A percentile compares a stretch with the other conserved stretches of the same genome.
phyloP scores from a whole-genome alignment of 1,284 basidiomycete genomes.

The Malassezia nana region DNA sequence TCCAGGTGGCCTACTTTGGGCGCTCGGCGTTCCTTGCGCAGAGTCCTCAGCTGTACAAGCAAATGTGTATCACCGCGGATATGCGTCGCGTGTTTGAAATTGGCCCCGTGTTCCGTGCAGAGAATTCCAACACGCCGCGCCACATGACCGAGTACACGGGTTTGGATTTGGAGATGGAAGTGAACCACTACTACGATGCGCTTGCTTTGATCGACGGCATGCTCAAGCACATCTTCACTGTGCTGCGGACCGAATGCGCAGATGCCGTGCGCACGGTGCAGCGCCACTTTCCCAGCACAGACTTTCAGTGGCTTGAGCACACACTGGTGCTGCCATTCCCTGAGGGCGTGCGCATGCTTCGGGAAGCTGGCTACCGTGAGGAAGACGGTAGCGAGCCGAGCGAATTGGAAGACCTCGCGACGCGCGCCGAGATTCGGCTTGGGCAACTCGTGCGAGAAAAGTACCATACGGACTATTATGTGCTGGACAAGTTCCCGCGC shows the following conservation, averaged over 20 bases:
- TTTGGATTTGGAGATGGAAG: conserved; percentile 43
- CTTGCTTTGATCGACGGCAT: conserved; percentile 37
- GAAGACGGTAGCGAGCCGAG: conserved; percentile 35
- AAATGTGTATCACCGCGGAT: conserved; percentile 43
- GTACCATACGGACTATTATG: conserved; percentile 70
- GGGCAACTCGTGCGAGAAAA: conserved; percentile 79
- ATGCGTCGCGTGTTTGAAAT: conserved; percentile 43
- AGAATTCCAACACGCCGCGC: conserved; percentile 43
- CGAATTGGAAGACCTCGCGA: conserved; percentile 49
- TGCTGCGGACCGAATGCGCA: conserved; percentile 24
- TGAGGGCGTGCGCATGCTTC: conserved; percentile 68
- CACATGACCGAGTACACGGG: conserved; percentile 46
- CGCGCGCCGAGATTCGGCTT: conserved; percentile 81
- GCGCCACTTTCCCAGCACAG: conserved; percentile 30
- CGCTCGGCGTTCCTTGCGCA: conserved; percentile 40
- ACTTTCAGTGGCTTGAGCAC: conserved; percentile 48
- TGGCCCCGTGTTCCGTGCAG: conserved; percentile 44
- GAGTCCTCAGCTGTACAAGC: conserved; percentile 42
- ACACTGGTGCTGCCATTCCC: conserved; percentile 62
- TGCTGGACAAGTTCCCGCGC: conserved; percentile 52
- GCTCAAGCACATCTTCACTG: conserved; percentile 39
- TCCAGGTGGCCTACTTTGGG: conserved; percentile 44
- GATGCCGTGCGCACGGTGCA: conserved; percentile 27
- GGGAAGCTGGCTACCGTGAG: conserved; percentile 43
- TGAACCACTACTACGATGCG: conserved; percentile 43